phyloP scores from a whole-genome alignment of 176 grass and related monocot genomes.

The Zoysia japonica region DNA sequence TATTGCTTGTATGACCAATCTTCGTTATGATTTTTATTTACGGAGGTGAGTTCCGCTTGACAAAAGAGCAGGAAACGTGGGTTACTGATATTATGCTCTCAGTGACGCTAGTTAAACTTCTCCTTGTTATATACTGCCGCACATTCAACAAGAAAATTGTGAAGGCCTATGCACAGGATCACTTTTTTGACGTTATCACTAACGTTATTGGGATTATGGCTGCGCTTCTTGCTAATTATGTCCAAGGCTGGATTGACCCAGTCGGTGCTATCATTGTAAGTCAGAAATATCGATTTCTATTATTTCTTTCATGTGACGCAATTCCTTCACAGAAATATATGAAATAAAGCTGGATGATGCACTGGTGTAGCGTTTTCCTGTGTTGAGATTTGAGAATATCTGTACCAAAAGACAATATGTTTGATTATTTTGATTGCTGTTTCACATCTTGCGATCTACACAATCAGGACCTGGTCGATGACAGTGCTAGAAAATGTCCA shows the following conservation, averaged over 20 bases:
- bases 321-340: no score
- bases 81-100: constrained; percentile 63
- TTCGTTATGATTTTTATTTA: constrained; percentile 17
- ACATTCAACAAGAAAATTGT: constrained; percentile 75
- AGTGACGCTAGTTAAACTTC: constrained; percentile 70
- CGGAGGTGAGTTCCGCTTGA: constrained; percentile 64
- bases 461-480: constrained; percentile 75
- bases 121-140: constrained; percentile 56
- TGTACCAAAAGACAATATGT: not conserved
- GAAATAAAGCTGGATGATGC: not conserved
- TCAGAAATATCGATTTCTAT: not conserved
- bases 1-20: not conserved
- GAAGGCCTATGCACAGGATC: constrained; percentile 74
- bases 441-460: constrained; percentile 63
- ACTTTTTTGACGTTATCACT: constrained; percentile 75
- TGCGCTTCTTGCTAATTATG: constrained; percentile 62
- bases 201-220: constrained; percentile 65
- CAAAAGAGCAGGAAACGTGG: constrained; percentile 69
- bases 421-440: no score
- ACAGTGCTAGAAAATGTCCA: constrained; percentile 80
- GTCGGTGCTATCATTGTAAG: constrained; percentile 77
- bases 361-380: not conserved
- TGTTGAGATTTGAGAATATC: no score
- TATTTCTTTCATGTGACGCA: not conserved
- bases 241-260: constrained; percentile 56